Evolutionary conservation across 129 eudicot genomes (phyloP), one percentile per base, ranked within the genome.

Genomic region (Helichrysum umbraculigerum): DNA sequence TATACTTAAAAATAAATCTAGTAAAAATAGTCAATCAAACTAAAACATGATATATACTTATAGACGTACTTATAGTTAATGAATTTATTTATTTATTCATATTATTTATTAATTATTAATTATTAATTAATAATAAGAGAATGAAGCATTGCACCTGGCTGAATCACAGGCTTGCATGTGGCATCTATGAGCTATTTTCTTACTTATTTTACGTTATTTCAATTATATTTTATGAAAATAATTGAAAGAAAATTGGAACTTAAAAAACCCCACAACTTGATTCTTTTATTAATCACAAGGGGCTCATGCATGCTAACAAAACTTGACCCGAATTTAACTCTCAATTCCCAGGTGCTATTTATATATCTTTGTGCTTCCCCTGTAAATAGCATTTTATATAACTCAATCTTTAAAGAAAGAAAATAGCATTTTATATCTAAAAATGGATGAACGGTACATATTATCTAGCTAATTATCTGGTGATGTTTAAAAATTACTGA

Each of bases 121-220:
- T 25, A 64, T 70, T 75, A 65, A 78, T 71, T 51, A 51, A 65
- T 7, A 35, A 66, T 6, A 1, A 19, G 8, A 12, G 11, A 5
- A 34, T 70, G 70, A 71, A 71, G 16, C 82, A 71, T 71, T 78
- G 77, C 82, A 78, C 82, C 82, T 78, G 82, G 82, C 77, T 63
- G 44, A 78, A 78, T 71, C 77, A 78, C 72, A 71, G 72, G 73
- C 77, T 71, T 71, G 82, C 82, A 63, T 71, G 82, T 78, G 77
- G 82, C 77, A 78, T 78, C 77, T 70, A 63, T 50, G 72, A 62
- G 72, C 67, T 76, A 66, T 50, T 68, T 75, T 66, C 6, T 66
- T 37, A 17, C 42, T 42, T 66, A 63, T 51, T 76, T 52, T 66
- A 76, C 32, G 72, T 33, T 32, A 32, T 56, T n/a, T 33, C 28